Percentiles rank a stretch among this genome's conserved stretches.
phyloP scores from a whole-genome alignment of 768 basidiomycete species.

The Naganishia antarctica region DNA sequence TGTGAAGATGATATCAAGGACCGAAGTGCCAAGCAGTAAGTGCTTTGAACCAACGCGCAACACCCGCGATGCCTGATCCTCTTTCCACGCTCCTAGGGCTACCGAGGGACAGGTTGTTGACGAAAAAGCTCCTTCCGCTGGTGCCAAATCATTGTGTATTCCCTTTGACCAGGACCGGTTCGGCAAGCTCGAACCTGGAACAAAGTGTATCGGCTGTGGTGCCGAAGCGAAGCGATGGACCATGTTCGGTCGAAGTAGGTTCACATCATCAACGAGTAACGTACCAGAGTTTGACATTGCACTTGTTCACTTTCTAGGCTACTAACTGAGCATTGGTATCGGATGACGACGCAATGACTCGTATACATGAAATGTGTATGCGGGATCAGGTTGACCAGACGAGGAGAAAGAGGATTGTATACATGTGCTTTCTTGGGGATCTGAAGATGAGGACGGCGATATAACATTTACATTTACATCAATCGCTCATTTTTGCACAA shows the following conservation, averaged over 20 bases:
- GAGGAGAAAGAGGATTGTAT: not conserved
- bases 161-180: conserved; percentile 87
- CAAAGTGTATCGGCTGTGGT: conserved; percentile 84
- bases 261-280: not conserved
- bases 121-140: conserved; percentile 91
- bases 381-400: no score
- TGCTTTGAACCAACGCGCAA: conserved; percentile 35
- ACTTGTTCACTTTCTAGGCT: not conserved
- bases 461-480: no score
- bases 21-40: conserved; percentile 74
- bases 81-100: conserved; percentile 28
- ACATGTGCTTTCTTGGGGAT: not conserved
- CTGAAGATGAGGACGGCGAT: no score
- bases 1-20: conserved; percentile 99
- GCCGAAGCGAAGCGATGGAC: conserved; percentile 90
- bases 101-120: conserved; percentile 78
- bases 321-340: not conserved
- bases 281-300: not conserved
- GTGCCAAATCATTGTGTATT: conserved; percentile 93
- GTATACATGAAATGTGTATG: no score
- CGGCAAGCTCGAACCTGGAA: conserved; percentile 72
- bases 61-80: conserved; percentile 19
- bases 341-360: no score
- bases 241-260: conserved; percentile 70
- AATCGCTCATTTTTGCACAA: no score